These are phyloP conservation scores for Suillus paluster DNA, from an alignment of 768 basidiomycete genomes.

Conservation along the genomic window DNA sequence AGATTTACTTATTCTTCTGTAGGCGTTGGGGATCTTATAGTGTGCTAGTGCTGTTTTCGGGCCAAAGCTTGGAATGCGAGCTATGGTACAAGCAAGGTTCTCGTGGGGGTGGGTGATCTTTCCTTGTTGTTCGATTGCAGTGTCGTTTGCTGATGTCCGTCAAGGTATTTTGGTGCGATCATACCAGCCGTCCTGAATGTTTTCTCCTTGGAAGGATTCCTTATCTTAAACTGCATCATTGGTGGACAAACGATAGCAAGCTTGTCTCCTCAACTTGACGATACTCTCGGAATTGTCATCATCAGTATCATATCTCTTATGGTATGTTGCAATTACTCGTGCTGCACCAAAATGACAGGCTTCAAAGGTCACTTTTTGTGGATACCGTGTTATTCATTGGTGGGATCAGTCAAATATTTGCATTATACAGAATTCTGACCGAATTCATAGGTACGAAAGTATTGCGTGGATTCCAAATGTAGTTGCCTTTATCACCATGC, in stretches of 20 bases:
- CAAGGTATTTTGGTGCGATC: slow-evolving; percentile 44
- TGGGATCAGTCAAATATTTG: slow-evolving; percentile 25
- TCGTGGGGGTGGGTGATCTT: slow-evolving; percentile 48
- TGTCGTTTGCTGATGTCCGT: slow-evolving; percentile 5
- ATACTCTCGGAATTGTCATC: slow-evolving; percentile 38
- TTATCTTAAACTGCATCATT: slow-evolving; percentile 61
- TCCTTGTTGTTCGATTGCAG: slow-evolving; percentile 1
- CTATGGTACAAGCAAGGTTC: slow-evolving; percentile 61
- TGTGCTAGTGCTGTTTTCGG: slow-evolving; percentile 50
- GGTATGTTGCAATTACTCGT: slow-evolving; percentile 21
- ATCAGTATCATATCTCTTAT: slow-evolving; percentile 35
- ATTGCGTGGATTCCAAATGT: slow-evolving; percentile 79
- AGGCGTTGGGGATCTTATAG: not conserved
- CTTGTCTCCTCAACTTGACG: slow-evolving; percentile 38
- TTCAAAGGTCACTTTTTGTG: slow-evolving; percentile 62
- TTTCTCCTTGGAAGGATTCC: slow-evolving; percentile 57
- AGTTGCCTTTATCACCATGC: slow-evolving; percentile 66
- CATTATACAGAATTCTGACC: not conserved
- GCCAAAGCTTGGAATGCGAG: slow-evolving; percentile 58
- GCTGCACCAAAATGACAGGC: not conserved
- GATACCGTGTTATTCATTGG: slow-evolving; percentile 65
- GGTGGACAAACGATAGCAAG: slow-evolving; percentile 65
- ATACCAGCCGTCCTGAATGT: slow-evolving; percentile 52
- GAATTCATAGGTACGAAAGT: slow-evolving; percentile 63
- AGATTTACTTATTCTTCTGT: slow-evolving; percentile 12